Evolutionary conservation across 805 yeast genomes (phyloP), one percentile per base, ranked within the genome.

Genomic region (Cyberlindnera americana): DNA sequence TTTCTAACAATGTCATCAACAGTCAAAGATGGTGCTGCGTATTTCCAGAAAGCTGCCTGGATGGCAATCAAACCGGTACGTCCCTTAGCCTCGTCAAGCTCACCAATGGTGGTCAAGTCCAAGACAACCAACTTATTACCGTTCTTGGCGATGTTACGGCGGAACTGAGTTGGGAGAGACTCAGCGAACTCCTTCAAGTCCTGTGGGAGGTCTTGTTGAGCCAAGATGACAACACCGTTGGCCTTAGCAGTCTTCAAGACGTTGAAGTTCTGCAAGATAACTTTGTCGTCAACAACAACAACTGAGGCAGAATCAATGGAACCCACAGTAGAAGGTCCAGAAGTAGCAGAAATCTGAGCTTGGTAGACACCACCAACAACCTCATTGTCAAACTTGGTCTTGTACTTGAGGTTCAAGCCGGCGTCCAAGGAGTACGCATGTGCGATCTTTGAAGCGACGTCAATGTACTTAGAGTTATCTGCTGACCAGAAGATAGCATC

Each of bases 21-120:
- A 24, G 73, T 73, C 32, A 78, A 69, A 28, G 72, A 72, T 13
- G 88, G 85, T 47, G 72, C 76, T 7, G 84, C 75, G 30, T 73
- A 66, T 44, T 73, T 73, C 95, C 95, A 88, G 69, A 87, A 83
- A 0, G 81, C 86, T 29, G 83, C 76, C 65, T 89, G 95, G 41
- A 77, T 65, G 35, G 88, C 87, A 60, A 89, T 81, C 27, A 79
- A 73, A 23, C 71, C 70, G 4, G 93, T 78, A 58, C 89, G 80
- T 21, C 95, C 95, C 50, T 77, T 73, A 29, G 93, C 81, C 40
- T 80, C 79, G 46, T 77, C 83, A 50, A 78, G 72, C 40, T 77
- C 86, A 29, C 83, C 86, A 44, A 83, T 66, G 16, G 75, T 57
- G 17, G 78, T 70, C 48, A 74, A 68, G 60, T 88, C 95, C 36